These are phyloP conservation scores for Umbellularia californica DNA, from an alignment of 164 flowering plant genomes.

Conservation along the genomic window DNA sequence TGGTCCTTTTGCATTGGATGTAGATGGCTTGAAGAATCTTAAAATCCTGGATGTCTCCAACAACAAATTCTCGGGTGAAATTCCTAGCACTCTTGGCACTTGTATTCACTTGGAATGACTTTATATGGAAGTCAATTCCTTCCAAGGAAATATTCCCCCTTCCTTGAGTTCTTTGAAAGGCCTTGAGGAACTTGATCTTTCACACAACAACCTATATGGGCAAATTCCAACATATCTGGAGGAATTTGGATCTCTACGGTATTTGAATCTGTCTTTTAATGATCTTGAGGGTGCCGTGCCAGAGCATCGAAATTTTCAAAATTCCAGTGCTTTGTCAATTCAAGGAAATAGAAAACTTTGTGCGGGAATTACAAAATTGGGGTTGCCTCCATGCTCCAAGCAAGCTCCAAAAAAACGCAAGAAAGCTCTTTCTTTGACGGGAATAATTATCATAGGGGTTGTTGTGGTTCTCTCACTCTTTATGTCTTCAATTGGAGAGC, in stretches of 20 bases:
- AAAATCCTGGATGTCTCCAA: constrained; percentile 11
- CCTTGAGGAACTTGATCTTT: constrained; percentile 14
- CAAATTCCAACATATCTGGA: constrained; percentile 7
- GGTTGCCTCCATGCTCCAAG: constrained; percentile 16
- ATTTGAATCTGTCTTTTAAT: constrained; percentile 13
- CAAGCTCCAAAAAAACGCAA: neutral
- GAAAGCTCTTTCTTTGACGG: neutral
- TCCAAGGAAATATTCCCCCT: constrained; percentile 25
- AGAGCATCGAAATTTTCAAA: constrained; percentile 4
- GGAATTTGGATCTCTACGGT: neutral
- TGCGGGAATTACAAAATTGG: constrained; percentile 15
- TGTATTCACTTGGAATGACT: constrained; percentile 17
- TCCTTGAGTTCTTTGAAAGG: constrained; percentile 2
- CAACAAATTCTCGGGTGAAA: constrained; percentile 14
- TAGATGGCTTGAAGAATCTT: constrained; percentile 24
- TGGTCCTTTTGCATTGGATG: constrained; percentile 27
- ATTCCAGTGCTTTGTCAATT: constrained; percentile 5
- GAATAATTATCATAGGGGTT: neutral
- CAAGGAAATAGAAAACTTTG: constrained; percentile 23
- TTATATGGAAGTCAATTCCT: constrained; percentile 14
- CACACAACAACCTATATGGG: constrained; percentile 13
- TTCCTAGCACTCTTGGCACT: constrained; percentile 25
- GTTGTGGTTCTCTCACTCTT: neutral
- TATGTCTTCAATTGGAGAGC: neutral
- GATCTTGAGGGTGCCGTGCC: constrained; percentile 14